These are phyloP conservation scores for Aphanomyces cochlioides DNA, from an alignment of 352 stramenopile genomes.

Conservation along the genomic window DNA sequence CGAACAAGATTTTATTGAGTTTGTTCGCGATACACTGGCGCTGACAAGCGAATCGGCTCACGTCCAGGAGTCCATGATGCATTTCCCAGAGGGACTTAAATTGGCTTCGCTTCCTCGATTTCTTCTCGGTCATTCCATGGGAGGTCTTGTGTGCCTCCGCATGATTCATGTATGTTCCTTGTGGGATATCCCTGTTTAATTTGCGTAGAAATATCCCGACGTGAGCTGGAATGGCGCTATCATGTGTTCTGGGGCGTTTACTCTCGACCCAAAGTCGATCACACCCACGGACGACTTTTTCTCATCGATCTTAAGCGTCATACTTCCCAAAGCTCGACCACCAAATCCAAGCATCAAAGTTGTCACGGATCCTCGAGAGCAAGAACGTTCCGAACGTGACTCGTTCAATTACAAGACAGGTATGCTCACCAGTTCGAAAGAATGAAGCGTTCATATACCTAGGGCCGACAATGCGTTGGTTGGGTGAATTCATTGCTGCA, in stretches of 20 bases:
- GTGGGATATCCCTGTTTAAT: not conserved
- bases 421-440: not conserved
- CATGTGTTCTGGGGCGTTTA: slow-evolving; percentile 39
- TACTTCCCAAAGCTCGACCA: slow-evolving; percentile 40
- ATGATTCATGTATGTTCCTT: slow-evolving; percentile 16
- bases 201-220: slow-evolving; percentile 12
- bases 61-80: slow-evolving; percentile 34
- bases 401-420: slow-evolving; percentile 34
- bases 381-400: slow-evolving; percentile 39
- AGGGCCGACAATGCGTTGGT: not conserved
- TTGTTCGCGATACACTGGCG: slow-evolving; percentile 46
- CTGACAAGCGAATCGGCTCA: slow-evolving; percentile 11
- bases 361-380: slow-evolving; percentile 35
- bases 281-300: slow-evolving; percentile 27
- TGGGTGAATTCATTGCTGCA: slow-evolving; percentile 32
- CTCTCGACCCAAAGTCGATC: slow-evolving; percentile 35
- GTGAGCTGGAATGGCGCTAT: slow-evolving; percentile 46
- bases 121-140: slow-evolving; percentile 56
- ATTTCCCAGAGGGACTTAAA: slow-evolving; percentile 36
- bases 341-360: slow-evolving; percentile 36
- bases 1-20: slow-evolving; percentile 49
- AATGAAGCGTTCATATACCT: too few species aligned
- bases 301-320: slow-evolving; percentile 33
- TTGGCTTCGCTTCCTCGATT: slow-evolving; percentile 49
- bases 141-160: slow-evolving; percentile 37